Conservation (phyloP, 306 rosid genomes). For the Macrotyloma uniflorum region DNA sequence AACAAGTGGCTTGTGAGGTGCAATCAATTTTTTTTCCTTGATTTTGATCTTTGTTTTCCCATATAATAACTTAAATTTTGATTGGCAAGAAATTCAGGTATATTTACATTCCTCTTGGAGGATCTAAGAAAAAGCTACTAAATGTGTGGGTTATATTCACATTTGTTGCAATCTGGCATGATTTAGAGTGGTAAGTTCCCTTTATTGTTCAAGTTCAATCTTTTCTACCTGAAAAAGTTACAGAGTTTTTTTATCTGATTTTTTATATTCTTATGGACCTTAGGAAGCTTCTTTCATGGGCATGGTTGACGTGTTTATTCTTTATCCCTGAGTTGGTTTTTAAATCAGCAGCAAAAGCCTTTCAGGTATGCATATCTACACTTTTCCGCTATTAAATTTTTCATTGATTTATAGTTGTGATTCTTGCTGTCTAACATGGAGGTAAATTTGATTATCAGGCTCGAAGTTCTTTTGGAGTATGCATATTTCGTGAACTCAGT, state of each 20-base stretch:
- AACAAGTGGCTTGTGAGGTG: conserved; percentile 99
- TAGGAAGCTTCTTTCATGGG: conserved; percentile 99
- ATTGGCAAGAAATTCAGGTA: conserved; percentile 63
- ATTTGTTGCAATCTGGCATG: conserved; percentile 95
- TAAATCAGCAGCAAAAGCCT: conserved; percentile 74
- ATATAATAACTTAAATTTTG: conserved; percentile 21
- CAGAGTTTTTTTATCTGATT: conserved; percentile 24
- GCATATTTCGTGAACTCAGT: conserved; percentile 72
- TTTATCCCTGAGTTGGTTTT: conserved; percentile 82
- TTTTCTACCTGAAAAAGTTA: conserved; percentile 34
- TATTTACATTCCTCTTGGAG: conserved; percentile 92
- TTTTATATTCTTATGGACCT: conserved; percentile 42
- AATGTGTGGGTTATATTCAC: conserved; percentile 92
- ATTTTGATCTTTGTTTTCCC: conserved; percentile 20
- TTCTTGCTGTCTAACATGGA: conserved; percentile 33
- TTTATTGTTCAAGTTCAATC: conserved; percentile 32
- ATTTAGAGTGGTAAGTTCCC: conserved; percentile 83
- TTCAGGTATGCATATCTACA: conserved; percentile 58
- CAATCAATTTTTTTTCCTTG: conserved; percentile 32
- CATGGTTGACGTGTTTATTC: conserved; percentile 93
- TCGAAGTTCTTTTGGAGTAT: conserved; percentile 57
- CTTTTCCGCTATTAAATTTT: not conserved
- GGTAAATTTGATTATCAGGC: conserved; percentile 52
- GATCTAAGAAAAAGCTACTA: conserved; percentile 73
- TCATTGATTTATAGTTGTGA: conserved; percentile 11